Evolutionary conservation across 208 protist species (phyloP), one percentile per base, ranked within the genome.

Genomic region (Wallacemonas sp.): DNA sequence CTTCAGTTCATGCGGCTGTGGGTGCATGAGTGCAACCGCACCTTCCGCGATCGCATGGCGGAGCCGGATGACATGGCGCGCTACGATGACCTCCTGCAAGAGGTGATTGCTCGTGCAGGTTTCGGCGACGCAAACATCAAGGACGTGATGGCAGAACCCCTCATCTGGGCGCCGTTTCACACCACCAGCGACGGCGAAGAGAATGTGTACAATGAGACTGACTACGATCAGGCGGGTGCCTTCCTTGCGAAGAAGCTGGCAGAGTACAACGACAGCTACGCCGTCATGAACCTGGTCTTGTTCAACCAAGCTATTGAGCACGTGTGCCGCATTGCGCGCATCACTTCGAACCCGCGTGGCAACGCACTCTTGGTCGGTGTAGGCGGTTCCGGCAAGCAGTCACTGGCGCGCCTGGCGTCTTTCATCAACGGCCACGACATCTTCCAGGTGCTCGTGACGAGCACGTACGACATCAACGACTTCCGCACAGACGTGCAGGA

Each of bases 271-370:
- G 95, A 98, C 37, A 87, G 78, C 67, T 94, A 91, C 73, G 91
- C 97, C 8, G 81, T 82, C 21, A 99, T 99, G 97, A 91, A 99
- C 68, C 81, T 99, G 15, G 97, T 99, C 48, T 79, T 99, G 22
- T 99, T 99, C 80, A 87, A 98, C 61, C 92, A 98, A 71, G 98
- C 98, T 44, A 98, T 99, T 63, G 91, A 98, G 74, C 98, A 99
- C 67, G 76, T 99, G 29, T 97, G 94, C 68, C 83, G 97, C 61
- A 98, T 99, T 76, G 78, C 92, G n/a, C 87, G 97, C 61, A 98
- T 98, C 71, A 97, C 98, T 13, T 93, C 90, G 19, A 94, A 97
- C 67, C 95, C 96, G 58, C 83, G 95, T 68, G 97, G 97, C 63
- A 98, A 99, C 64, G 96, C 97, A 24, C 83, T 99, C 59, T 83